phyloP scores from a whole-genome alignment of 768 basidiomycete species.

The Serendipita sp. region DNA sequence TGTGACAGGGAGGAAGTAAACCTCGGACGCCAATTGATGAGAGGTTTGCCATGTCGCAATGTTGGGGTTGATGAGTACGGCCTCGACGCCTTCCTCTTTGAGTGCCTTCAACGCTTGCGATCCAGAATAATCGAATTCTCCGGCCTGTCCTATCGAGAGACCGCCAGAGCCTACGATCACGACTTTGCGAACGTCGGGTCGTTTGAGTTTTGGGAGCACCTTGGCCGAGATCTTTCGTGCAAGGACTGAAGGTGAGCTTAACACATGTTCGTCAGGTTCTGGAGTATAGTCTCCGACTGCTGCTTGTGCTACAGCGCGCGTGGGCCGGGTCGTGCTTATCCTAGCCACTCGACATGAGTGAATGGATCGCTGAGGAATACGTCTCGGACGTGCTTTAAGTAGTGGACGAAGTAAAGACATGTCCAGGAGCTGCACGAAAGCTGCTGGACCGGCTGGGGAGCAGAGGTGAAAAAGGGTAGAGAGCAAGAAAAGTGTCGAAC shows the following conservation, averaged over 20 bases:
- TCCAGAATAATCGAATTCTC: constrained; percentile 99
- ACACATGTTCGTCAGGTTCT: constrained; percentile 16
- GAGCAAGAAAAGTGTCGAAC: neutral
- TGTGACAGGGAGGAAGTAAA: constrained; percentile 95
- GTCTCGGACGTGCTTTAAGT: neutral
- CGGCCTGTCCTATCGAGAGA: constrained; percentile 92
- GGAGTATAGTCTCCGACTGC: constrained; percentile 13
- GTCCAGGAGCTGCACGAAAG: neutral
- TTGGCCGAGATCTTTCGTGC: constrained; percentile 86
- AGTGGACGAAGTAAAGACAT: constrained; percentile 5
- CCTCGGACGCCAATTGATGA: constrained; percentile 88
- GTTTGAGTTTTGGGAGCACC: constrained; percentile 79
- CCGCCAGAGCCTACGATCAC: constrained; percentile 94
- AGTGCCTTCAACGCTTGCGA: constrained; percentile 98
- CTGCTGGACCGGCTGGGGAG: neutral
- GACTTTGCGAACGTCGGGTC: constrained; percentile 86
- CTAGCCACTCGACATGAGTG: neutral
- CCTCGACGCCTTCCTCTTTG: constrained; percentile 83
- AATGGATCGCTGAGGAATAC: neutral
- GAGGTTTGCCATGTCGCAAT: constrained; percentile 99
- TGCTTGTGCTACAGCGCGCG: constrained; percentile 10
- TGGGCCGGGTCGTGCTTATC: neutral
- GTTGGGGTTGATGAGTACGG: constrained; percentile 95
- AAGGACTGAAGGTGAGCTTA: constrained; percentile 88
- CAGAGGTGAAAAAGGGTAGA: neutral